These are phyloP conservation scores for Diaporthe sp. DNA, from an alignment of 2,329 filamentous ascomycete genomes.

Conservation along the genomic window DNA sequence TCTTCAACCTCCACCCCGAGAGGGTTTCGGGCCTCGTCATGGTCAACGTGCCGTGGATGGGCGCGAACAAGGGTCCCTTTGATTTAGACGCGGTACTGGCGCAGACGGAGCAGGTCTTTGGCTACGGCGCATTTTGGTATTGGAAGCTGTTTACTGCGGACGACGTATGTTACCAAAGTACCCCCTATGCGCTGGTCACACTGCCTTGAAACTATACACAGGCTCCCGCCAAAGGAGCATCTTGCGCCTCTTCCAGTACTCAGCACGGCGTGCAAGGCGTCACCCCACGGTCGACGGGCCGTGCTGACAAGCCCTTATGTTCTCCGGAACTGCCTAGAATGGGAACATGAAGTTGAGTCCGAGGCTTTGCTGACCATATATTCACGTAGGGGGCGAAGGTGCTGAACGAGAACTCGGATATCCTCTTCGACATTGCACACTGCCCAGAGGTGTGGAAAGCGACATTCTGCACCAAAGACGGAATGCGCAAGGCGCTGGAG, in stretches of 20 bases:
- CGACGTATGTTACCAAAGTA: conserved; percentile 45
- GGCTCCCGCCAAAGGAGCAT: no score
- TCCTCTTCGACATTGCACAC: conserved; percentile 52
- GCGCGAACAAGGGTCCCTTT: conserved; percentile 50
- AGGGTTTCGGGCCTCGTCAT: conserved; percentile 57
- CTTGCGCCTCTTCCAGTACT: neutral
- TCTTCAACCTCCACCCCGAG: conserved; percentile 57
- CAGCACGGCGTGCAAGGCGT: neutral
- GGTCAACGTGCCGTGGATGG: conserved; percentile 57
- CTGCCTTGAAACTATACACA: neutral
- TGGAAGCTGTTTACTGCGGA: conserved; percentile 60
- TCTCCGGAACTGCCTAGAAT: neutral
- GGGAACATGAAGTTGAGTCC: neutral
- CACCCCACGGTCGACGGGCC: neutral
- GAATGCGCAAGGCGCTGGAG: conserved; percentile 49
- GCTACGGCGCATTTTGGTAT: conserved; percentile 56
- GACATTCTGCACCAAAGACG: conserved; percentile 53
- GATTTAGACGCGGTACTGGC: conserved; percentile 53
- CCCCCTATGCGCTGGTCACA: neutral
- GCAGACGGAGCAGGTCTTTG: conserved; percentile 50
- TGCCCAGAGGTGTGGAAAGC: conserved; percentile 50
- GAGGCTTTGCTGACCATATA: neutral
- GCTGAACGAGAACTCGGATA: conserved; percentile 55
- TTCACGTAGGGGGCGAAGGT: conserved; percentile 47
- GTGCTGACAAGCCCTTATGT: no score